phyloP scores from a whole-genome alignment of 306 rosid genomes.

The Begonia peltatifolia region DNA sequence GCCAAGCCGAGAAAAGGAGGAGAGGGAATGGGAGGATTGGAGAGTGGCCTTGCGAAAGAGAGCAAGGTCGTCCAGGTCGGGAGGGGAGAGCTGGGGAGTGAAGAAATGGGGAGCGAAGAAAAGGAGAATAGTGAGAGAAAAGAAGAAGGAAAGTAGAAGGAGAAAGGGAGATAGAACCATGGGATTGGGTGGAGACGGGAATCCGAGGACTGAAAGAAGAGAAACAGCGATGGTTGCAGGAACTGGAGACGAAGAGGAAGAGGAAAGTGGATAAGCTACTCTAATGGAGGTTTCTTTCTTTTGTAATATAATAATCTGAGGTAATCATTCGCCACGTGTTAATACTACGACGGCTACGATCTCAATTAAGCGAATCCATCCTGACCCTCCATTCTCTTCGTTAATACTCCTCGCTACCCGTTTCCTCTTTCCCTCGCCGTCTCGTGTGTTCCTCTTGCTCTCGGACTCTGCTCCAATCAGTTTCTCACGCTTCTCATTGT shows the following conservation, averaged over 20 bases:
- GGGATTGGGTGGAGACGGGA: not conserved
- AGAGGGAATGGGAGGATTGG: conserved; percentile 7
- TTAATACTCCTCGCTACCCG: not conserved
- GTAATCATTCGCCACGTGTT: too few species aligned
- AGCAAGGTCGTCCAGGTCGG: conserved; percentile 20
- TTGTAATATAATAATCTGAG: too few species aligned
- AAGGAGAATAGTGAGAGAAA: conserved; percentile 24
- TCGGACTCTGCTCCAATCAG: not conserved
- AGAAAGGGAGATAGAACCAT: conserved; percentile 33
- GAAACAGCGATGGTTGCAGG: not conserved
- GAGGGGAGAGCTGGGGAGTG: conserved; percentile 8
- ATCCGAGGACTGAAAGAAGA: not conserved
- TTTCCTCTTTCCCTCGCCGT: conserved; percentile 14
- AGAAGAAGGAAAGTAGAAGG: conserved; percentile 20
- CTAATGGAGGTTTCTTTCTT: too few species aligned
- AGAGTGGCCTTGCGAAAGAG: conserved; percentile 27
- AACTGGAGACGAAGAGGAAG: not conserved
- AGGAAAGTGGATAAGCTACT: not conserved
- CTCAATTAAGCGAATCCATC: conserved; percentile 3
- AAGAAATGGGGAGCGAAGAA: conserved; percentile 23
- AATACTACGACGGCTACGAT: too few species aligned
- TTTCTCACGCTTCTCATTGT: not conserved
- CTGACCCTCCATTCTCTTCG: conserved; percentile 9
- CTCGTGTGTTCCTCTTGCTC: conserved; percentile 1
- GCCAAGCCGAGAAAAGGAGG: conserved; percentile 13